These are phyloP conservation scores for Populus tremula DNA, from an alignment of 345 rosid species.

Conservation along the genomic window DNA sequence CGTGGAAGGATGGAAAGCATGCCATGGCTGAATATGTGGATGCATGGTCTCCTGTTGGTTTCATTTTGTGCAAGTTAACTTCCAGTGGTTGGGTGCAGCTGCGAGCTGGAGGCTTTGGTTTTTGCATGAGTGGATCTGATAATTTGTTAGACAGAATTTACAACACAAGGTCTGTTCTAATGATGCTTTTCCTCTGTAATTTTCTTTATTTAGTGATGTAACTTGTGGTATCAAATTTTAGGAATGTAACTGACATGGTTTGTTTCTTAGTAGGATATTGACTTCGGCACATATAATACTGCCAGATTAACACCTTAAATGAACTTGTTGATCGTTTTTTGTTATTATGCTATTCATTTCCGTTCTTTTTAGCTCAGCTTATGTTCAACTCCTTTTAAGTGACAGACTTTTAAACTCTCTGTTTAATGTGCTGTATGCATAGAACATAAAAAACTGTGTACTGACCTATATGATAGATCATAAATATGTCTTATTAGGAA, in stretches of 20 bases:
- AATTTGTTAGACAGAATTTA: neutral
- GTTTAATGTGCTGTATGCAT: neutral
- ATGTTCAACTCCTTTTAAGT: neutral
- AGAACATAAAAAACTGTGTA: conserved; percentile 1
- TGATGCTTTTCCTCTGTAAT: neutral
- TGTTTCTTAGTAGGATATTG: neutral
- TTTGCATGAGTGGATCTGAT: neutral
- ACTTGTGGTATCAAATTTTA: neutral
- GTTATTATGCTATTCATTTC: conserved; percentile 1
- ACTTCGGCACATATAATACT: neutral
- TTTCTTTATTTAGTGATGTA: neutral
- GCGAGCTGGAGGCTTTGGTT: neutral
- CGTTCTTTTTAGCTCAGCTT: neutral
- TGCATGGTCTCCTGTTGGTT: neutral
- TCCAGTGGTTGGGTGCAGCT: neutral
- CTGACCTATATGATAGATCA: neutral
- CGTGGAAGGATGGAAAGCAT: neutral
- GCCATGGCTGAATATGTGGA: neutral
- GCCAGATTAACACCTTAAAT: neutral
- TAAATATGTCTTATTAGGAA: conserved; percentile 31
- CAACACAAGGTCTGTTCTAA: conserved; percentile 12
- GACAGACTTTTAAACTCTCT: neutral
- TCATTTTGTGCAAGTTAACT: neutral
- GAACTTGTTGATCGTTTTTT: neutral
- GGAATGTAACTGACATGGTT: neutral